Percentiles rank a stretch among this genome's conserved stretches.
phyloP scores from a whole-genome alignment of 2,329 filamentous ascomycete species.

The Colletotrichum paranaense region DNA sequence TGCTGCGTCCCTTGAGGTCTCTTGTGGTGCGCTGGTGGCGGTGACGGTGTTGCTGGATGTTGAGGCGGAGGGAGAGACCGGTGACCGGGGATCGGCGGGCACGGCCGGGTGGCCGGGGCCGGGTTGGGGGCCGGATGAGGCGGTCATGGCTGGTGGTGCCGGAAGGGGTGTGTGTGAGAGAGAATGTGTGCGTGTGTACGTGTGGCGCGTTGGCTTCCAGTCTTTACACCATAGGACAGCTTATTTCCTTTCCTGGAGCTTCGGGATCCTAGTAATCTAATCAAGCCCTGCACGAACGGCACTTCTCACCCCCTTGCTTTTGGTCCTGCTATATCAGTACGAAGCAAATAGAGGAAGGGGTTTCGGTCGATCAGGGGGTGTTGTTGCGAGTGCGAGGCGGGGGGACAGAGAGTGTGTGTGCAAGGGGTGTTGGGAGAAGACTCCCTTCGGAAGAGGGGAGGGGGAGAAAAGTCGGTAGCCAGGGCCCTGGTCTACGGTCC shows the following conservation, averaged over 20 bases:
- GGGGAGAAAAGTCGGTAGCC: constrained; percentile 1
- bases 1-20: not conserved
- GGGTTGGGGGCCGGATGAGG: constrained; percentile 22
- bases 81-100: constrained; percentile 17
- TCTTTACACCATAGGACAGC: not conserved
- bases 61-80: constrained; percentile 10
- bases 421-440: not conserved
- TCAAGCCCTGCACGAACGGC: not conserved
- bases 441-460: not conserved
- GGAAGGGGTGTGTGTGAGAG: not conserved
- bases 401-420: not conserved
- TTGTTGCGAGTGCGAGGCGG: too few species aligned
- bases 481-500: constrained; percentile 27
- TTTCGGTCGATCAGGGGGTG: not conserved
- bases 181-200: not conserved
- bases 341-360: not conserved
- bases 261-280: not conserved
- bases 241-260: not conserved
- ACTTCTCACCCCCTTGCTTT: not conserved
- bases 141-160: constrained; percentile 4
- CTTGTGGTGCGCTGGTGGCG: not conserved
- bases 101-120: constrained; percentile 20
- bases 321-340: not conserved
- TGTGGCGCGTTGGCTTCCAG: not conserved
- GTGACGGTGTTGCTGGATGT: not conserved